Evolutionary conservation across 805 yeast species (phyloP).

Genomic region (Saccharomycopsis fermentans): DNA sequence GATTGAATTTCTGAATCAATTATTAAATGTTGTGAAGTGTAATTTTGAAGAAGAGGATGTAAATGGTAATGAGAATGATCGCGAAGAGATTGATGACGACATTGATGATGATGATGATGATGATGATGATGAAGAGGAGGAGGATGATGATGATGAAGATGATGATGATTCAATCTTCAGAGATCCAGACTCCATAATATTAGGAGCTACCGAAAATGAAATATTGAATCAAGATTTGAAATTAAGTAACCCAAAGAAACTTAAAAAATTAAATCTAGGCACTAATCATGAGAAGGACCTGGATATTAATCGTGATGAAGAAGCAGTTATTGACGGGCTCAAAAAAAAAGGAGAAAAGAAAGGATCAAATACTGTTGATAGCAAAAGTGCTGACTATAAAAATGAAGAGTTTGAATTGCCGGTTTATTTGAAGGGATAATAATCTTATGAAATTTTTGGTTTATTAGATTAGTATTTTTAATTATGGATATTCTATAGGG

Average conservation of each 20-base stretch:
- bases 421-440: neutral
- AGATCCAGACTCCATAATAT: constrained; percentile 13
- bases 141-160: constrained; percentile 6
- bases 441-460: too few species aligned
- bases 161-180: constrained; percentile 8
- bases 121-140: constrained; percentile 8
- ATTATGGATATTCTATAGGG: too few species aligned
- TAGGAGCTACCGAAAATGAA: constrained; percentile 11
- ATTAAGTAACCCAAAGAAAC: constrained; percentile 11
- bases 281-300: too few species aligned
- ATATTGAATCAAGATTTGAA: constrained; percentile 13
- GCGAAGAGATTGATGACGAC: neutral
- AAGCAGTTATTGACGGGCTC: neutral
- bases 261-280: constrained; percentile 4
- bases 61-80: constrained; percentile 10
- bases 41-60: constrained; percentile 10
- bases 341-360: neutral
- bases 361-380: neutral
- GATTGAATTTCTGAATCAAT: constrained; percentile 2
- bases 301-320: neutral
- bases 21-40: constrained; percentile 6
- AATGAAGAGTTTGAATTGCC: neutral
- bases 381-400: neutral
- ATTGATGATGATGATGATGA: neutral
- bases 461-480: too few species aligned